Conservation (phyloP, 2,329 filamentous ascomycete genomes). For the Thielaviopsis ethacetica region DNA sequence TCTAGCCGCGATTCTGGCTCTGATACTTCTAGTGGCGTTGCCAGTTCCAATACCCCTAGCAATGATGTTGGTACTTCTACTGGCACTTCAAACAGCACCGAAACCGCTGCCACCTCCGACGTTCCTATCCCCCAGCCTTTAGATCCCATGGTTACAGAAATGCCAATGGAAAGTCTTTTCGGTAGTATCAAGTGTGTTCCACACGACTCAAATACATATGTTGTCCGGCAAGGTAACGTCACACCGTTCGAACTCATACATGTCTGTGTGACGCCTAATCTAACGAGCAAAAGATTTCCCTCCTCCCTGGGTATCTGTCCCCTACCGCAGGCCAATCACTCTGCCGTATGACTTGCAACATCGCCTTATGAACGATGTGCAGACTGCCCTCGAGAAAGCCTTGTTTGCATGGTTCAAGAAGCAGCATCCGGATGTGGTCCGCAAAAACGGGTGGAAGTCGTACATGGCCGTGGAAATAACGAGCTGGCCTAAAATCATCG, state of each 20-base stretch:
- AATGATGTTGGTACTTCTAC: too few species aligned
- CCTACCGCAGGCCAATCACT: neutral
- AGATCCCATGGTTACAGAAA: neutral
- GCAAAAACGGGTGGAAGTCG: constrained; percentile 2
- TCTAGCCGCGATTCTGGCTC: too few species aligned
- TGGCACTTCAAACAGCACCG: too few species aligned
- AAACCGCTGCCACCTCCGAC: neutral
- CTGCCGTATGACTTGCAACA: constrained; percentile 8
- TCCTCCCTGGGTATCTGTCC: constrained; percentile 3
- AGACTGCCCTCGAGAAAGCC: constrained; percentile 3
- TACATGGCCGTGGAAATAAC: constrained; percentile 5
- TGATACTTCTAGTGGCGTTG: too few species aligned
- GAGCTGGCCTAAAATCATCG: constrained; percentile 5
- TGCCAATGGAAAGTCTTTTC: neutral
- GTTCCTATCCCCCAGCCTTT: neutral
- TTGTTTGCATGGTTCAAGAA: constrained; percentile 4
- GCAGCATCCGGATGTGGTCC: neutral
- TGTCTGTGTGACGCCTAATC: neutral
- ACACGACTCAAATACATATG: neutral
- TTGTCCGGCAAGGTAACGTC: neutral
- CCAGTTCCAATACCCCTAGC: too few species aligned
- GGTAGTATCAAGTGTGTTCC: neutral
- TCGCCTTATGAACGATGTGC: constrained; percentile 1
- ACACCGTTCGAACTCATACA: neutral
- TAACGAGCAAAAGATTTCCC: neutral